Evolutionary conservation across 179 eudicot genomes (phyloP).

Genomic region (Carnegiea gigantea): DNA sequence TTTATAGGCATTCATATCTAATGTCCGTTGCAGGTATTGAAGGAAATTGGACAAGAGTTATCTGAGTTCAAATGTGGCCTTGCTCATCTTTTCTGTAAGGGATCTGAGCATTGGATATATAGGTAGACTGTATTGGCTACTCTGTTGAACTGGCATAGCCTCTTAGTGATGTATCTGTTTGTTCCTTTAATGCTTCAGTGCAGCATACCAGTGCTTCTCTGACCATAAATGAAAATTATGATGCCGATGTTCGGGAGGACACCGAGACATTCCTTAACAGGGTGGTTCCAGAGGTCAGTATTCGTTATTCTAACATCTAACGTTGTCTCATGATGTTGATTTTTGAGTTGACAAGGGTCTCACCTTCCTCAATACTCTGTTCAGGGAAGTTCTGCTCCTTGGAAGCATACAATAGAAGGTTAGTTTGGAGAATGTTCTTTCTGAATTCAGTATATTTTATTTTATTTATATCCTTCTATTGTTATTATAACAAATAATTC

Average conservation of each 20-base stretch:
- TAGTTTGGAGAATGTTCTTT: constrained; percentile 14
- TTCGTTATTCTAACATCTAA: not conserved
- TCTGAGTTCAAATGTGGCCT: constrained; percentile 89
- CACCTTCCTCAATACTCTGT: constrained; percentile 13
- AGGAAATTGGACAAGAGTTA: constrained; percentile 81
- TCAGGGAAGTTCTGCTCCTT: constrained; percentile 90
- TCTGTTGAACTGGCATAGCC: constrained; percentile 3
- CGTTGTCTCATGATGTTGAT: not conserved
- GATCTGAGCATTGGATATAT: constrained; percentile 6
- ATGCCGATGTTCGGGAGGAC: constrained; percentile 83
- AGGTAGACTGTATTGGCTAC: not conserved
- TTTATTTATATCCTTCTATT: not conserved
- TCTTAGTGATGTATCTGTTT: constrained; percentile 8
- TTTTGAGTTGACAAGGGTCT: constrained; percentile 15
- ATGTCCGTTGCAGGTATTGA: constrained; percentile 57
- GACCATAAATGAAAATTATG: constrained; percentile 91
- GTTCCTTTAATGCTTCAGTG: constrained; percentile 45
- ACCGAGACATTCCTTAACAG: constrained; percentile 90
- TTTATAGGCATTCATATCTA: not conserved
- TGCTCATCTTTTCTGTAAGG: constrained; percentile 87
- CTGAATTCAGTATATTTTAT: not conserved
- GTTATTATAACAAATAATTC: not conserved
- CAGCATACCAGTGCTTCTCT: constrained; percentile 98
- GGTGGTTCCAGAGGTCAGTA: constrained; percentile 87
- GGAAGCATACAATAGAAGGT: constrained; percentile 98